Percentiles rank a stretch among this genome's conserved stretches.
These are phyloP conservation scores for Saccharomyces pastorianus DNA, from an alignment of 1,139 yeast species.

Conservation along the genomic window DNA sequence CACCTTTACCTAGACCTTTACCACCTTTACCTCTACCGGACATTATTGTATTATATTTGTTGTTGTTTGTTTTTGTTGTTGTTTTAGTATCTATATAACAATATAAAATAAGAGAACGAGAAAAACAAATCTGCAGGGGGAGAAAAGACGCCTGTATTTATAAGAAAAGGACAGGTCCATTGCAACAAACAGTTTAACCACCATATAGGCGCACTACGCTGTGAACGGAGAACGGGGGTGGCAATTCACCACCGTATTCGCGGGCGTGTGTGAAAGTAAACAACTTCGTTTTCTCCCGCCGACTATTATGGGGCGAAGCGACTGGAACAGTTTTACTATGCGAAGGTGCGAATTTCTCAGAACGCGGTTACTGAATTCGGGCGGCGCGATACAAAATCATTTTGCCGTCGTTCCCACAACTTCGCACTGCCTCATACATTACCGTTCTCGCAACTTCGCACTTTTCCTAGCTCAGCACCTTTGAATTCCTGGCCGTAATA, in stretches of 20 bases:
- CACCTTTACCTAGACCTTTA: constrained; percentile 96
- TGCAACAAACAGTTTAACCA: not conserved
- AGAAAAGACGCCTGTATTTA: not conserved
- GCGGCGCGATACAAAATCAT: not conserved
- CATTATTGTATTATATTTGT: constrained; percentile 33
- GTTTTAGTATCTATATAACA: not conserved
- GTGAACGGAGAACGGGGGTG: not conserved
- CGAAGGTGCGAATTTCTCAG: not conserved
- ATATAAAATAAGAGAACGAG: no score
- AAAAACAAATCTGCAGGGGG: no score
- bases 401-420: not conserved
- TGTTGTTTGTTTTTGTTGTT: constrained; percentile 2
- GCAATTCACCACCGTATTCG: constrained; percentile 1
- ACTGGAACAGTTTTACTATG: not conserved
- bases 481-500: not conserved
- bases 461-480: not conserved
- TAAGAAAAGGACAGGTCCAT: not conserved
- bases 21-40: constrained; percentile 99
- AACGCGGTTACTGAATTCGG: not conserved
- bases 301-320: not conserved
- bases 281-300: not conserved
- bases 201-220: not conserved
- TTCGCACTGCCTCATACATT: not conserved
- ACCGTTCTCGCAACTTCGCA: not conserved
- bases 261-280: not conserved